Conservation (phyloP, 2,329 filamentous ascomycete genomes). For the Cladosporium halotolerans region DNA sequence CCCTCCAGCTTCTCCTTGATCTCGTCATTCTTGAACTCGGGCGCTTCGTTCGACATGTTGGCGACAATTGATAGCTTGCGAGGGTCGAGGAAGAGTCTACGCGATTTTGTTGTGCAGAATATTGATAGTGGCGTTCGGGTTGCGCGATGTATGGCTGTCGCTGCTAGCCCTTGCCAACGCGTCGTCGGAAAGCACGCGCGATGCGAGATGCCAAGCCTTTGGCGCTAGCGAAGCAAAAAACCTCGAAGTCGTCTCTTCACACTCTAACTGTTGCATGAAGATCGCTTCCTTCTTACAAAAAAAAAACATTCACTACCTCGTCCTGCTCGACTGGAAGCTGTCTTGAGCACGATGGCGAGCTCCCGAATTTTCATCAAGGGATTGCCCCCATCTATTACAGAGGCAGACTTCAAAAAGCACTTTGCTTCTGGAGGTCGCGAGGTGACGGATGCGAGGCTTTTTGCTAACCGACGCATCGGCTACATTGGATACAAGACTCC, state of each 20-base stretch:
- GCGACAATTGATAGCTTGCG: neutral
- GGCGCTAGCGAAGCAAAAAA: constrained; percentile 7
- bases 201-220: neutral
- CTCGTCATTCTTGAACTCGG: constrained; percentile 11
- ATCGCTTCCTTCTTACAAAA: neutral
- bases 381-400: constrained; percentile 76
- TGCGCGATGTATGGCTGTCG: constrained; percentile 2
- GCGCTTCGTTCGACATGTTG: constrained; percentile 9
- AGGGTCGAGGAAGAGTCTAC: neutral
- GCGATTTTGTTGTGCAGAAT: neutral
- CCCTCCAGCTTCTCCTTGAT: constrained; percentile 68
- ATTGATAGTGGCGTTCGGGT: neutral
- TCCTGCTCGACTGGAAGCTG: neutral
- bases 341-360: constrained; percentile 53
- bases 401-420: constrained; percentile 81
- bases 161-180: neutral
- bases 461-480: constrained; percentile 82
- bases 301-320: neutral
- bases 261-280: neutral
- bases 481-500: constrained; percentile 89
- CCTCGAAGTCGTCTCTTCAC: neutral
- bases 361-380: constrained; percentile 68
- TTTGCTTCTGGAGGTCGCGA: constrained; percentile 66
- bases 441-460: constrained; percentile 88
- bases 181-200: constrained; percentile 5